These are phyloP conservation scores for Ganoderma sp. DNA, from an alignment of 1,284 basidiomycete species.

Conservation along the genomic window DNA sequence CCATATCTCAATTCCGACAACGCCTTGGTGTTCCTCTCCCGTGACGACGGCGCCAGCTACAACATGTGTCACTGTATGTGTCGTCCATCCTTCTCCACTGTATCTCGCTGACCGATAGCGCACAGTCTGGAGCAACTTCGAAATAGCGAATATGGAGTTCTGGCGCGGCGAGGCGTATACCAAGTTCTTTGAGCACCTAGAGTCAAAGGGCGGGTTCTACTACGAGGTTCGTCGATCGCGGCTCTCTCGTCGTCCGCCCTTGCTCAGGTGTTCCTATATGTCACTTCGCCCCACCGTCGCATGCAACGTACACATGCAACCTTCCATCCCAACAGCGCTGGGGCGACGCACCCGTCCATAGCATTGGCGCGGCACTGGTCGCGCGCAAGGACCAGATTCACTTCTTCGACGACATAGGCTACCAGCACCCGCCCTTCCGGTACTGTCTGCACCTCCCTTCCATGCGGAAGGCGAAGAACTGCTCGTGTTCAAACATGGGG, in stretches of 20 bases:
- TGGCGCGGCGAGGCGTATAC: conserved; percentile 69
- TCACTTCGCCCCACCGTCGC: not conserved
- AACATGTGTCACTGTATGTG: conserved; percentile 77
- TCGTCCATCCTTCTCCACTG: not conserved
- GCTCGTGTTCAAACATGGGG: conserved; percentile 47
- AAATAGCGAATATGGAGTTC: conserved; percentile 73
- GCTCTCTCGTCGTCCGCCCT: not conserved
- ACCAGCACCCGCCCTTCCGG: conserved; percentile 55
- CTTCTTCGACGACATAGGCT: conserved; percentile 70
- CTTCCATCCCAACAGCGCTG: conserved; percentile 50
- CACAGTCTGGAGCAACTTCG: conserved; percentile 78
- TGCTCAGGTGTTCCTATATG: not conserved
- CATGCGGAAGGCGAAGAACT: conserved; percentile 51
- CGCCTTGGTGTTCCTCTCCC: conserved; percentile 70
- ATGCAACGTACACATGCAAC: not conserved
- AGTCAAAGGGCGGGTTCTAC: conserved; percentile 76
- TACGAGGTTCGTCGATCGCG: conserved; percentile 60
- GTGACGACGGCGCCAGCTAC: conserved; percentile 66
- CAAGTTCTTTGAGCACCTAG: conserved; percentile 76
- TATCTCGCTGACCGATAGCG: not conserved
- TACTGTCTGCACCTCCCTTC: conserved; percentile 56
- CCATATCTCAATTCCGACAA: conserved; percentile 70
- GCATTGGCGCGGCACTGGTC: conserved; percentile 73
- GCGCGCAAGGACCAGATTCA: conserved; percentile 66
- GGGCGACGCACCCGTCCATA: conserved; percentile 86